These are phyloP conservation scores for Eimeria acervulina DNA, from an alignment of 169 alveolate genomes.

Conservation along the genomic window DNA sequence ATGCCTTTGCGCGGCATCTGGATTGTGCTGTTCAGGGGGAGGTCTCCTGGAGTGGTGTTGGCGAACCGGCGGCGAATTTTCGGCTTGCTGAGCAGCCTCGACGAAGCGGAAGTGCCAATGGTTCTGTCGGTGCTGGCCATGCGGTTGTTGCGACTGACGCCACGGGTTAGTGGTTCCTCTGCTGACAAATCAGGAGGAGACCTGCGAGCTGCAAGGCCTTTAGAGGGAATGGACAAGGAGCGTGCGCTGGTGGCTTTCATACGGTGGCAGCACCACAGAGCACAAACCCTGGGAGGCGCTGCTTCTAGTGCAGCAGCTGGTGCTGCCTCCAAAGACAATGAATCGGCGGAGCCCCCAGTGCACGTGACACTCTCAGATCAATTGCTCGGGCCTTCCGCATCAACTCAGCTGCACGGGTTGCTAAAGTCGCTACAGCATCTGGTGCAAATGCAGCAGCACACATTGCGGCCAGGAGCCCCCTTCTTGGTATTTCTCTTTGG, in stretches of 20 bases:
- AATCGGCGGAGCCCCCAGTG: background rate
- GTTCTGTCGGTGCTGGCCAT: conserved; percentile 53
- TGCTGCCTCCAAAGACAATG: background rate
- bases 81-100: conserved; percentile 64
- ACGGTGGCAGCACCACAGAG: conserved; percentile 48
- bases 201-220: background rate
- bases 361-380: conserved; percentile 21
- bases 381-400: conserved; percentile 43
- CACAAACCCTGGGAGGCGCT: background rate
- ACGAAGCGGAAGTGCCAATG: conserved; percentile 56
- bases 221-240: conserved; percentile 69
- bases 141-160: conserved; percentile 51
- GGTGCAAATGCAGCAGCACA: conserved; percentile 65
- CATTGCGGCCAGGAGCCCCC: conserved; percentile 76
- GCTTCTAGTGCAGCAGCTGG: background rate
- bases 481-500: conserved; percentile 68
- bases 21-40: conserved; percentile 43
- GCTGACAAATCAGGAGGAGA: background rate
- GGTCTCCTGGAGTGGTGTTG: conserved; percentile 53
- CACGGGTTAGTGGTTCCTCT: background rate
- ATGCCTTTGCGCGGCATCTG: background rate
- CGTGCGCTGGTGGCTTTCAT: conserved; percentile 40
- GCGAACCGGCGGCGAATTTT: conserved; percentile 57
- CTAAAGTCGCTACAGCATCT: conserved; percentile 80
- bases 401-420: conserved; percentile 70